Evolutionary conservation across 192 early-diverging fungal species (phyloP).

Genomic region (Rhizoclosmatium globosum): DNA sequence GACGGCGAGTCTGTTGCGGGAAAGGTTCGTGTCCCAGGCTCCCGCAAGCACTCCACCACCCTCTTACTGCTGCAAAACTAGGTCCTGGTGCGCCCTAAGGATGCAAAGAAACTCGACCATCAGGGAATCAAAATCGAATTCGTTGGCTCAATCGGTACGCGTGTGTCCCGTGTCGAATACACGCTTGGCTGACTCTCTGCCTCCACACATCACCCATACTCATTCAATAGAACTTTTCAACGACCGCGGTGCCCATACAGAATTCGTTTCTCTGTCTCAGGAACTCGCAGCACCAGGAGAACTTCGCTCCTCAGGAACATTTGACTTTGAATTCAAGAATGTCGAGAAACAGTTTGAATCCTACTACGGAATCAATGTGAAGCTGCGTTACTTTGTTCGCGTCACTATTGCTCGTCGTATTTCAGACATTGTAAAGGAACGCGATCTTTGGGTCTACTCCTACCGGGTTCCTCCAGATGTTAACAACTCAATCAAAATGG

Average conservation of each 20-base stretch:
- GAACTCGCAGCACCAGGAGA: conserved; percentile 96
- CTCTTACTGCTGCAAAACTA: conserved; percentile 29
- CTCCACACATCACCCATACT: conserved; percentile 2
- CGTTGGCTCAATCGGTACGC: conserved; percentile 92
- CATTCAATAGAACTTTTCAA: conserved; percentile 83
- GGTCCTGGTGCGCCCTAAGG: conserved; percentile 79
- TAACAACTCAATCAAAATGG: conserved; percentile 99
- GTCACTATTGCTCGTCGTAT: conserved; percentile 89
- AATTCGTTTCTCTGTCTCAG: conserved; percentile 92
- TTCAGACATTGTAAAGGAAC: conserved; percentile 87
- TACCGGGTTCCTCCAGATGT: conserved; percentile 91
- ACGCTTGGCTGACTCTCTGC: conserved; percentile 23
- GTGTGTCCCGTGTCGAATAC: background rate
- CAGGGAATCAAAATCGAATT: conserved; percentile 99
- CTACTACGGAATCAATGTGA: conserved; percentile 98
- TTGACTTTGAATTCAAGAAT: conserved; percentile 98
- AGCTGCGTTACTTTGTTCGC: conserved; percentile 96
- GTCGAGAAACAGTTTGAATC: conserved; percentile 99
- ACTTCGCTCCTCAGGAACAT: conserved; percentile 78
- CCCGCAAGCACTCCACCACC: conserved; percentile 6
- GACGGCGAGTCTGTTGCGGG: conserved; percentile 95
- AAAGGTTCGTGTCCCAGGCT: conserved; percentile 68
- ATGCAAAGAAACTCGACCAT: conserved; percentile 97
- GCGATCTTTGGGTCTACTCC: conserved; percentile 99
- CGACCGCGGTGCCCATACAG: conserved; percentile 93